Percentiles rank a stretch among this genome's conserved stretches.
phyloP scores from a whole-genome alignment of 2,329 filamentous ascomycete species.

The Amauroascus niger region DNA sequence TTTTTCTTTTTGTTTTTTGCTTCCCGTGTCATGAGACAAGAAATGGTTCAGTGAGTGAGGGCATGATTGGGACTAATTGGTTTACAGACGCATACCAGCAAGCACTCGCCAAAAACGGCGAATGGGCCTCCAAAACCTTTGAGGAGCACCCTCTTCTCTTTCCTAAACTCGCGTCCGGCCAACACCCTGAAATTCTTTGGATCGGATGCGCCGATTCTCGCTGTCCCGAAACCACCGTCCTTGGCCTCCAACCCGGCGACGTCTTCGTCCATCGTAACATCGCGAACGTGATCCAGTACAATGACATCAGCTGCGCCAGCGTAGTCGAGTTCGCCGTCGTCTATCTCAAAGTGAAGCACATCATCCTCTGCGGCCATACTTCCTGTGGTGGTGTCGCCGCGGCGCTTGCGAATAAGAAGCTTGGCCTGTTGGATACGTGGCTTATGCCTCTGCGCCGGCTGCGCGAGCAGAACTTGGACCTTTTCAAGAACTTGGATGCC shows the following conservation, averaged over 20 bases:
- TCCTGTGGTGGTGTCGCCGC: conserved; percentile 51
- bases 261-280: conserved; percentile 88
- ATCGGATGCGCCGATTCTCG: conserved; percentile 80
- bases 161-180: conserved; percentile 55
- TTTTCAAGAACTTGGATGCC: conserved; percentile 40
- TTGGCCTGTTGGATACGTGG: conserved; percentile 55
- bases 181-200: conserved; percentile 59
- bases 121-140: conserved; percentile 58
- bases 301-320: conserved; percentile 63
- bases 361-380: conserved; percentile 54
- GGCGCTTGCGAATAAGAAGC: conserved; percentile 46
- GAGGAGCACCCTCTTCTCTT: conserved; percentile 63
- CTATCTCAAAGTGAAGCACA: conserved; percentile 57
- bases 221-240: conserved; percentile 71
- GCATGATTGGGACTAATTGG: neutral
- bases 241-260: conserved; percentile 69
- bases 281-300: conserved; percentile 67
- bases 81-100: conserved; percentile 50
- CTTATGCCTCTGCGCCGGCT: conserved; percentile 48
- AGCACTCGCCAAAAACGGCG: conserved; percentile 58
- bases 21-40: too few species aligned
- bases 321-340: conserved; percentile 73
- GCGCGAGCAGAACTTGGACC: conserved; percentile 44
- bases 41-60: too few species aligned
- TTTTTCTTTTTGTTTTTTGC: too few species aligned